Evolutionary conservation across 176 grass and related monocot genomes (phyloP).

Genomic region (Coix lacrymajobi): DNA sequence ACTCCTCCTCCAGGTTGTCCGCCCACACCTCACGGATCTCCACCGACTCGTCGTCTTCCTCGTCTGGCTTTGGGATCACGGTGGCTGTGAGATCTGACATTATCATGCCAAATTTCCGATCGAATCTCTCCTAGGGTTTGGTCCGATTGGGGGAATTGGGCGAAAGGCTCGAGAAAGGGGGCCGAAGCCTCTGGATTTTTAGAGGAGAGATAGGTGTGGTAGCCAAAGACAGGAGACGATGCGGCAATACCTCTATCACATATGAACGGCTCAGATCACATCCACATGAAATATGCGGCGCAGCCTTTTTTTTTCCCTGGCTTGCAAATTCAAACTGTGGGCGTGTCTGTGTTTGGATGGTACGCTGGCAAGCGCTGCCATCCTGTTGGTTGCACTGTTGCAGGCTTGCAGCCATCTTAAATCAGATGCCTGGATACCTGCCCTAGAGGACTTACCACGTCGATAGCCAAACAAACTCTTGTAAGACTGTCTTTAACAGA

Average conservation of each 20-base stretch:
- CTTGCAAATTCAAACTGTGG: neutral
- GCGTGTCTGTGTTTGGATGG: neutral
- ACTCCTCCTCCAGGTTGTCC: slow-evolving; percentile 84
- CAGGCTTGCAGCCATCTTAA: neutral
- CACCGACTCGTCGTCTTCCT: slow-evolving; percentile 55
- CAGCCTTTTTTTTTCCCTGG: neutral
- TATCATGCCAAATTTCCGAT: neutral
- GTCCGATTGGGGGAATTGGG: slow-evolving; percentile 17
- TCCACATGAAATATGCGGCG: neutral
- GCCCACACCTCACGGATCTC: slow-evolving; percentile 99
- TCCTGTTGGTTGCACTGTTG: too few relatives aligned
- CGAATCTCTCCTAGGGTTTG: slow-evolving; percentile 33
- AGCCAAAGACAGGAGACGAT: neutral
- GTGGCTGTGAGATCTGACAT: slow-evolving; percentile 26
- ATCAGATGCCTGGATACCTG: neutral
- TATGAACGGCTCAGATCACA: neutral
- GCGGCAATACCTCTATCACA: slow-evolving; percentile 25
- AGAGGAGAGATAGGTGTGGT: slow-evolving; percentile 18
- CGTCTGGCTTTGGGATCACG: slow-evolving; percentile 34
- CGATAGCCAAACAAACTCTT: too few relatives aligned
- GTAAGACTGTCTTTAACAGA: too few relatives aligned
- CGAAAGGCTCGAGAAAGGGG: neutral
- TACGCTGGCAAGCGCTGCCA: too few relatives aligned
- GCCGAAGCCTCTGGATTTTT: slow-evolving; percentile 25
- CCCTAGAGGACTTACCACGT: too few relatives aligned